Evolutionary conservation across 768 basidiomycete species (phyloP).

Genomic region (Coprinopsis strossmayeri): DNA sequence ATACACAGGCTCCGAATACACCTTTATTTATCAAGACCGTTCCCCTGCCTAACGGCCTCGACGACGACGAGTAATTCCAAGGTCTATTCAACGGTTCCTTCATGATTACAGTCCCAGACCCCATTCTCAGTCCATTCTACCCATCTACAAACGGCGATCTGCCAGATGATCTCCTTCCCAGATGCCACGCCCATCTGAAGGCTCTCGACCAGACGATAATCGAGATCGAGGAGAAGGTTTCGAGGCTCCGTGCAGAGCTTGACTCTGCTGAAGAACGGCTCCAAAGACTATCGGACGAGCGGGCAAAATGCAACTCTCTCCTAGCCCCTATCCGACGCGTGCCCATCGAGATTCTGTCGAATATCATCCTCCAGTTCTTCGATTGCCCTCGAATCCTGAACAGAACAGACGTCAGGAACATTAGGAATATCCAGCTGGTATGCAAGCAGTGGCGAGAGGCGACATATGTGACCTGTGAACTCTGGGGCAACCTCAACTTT

Average conservation of each 20-base stretch:
- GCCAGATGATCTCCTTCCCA: neutral
- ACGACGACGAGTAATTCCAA: too few species aligned
- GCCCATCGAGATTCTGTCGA: slow-evolving; percentile 1
- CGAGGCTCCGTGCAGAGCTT: neutral
- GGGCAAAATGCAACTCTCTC: neutral
- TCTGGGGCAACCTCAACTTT: neutral
- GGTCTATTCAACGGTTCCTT: too few species aligned
- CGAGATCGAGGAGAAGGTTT: neutral
- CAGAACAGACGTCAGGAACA: neutral
- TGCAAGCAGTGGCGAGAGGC: neutral
- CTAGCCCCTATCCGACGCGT: neutral
- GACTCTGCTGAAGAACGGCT: neutral
- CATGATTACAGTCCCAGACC: too few species aligned
- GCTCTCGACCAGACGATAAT: neutral
- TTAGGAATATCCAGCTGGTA: neutral
- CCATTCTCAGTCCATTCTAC: neutral
- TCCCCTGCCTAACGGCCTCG: too few species aligned
- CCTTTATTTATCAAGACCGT: too few species aligned
- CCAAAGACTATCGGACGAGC: neutral
- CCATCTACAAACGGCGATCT: neutral
- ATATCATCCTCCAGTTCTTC: neutral
- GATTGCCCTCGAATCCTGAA: neutral
- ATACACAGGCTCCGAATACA: too few species aligned
- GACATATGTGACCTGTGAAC: neutral
- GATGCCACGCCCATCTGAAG: neutral